Conservation (phyloP, 192 early-diverging fungal genomes). For the Pilaira anomala region DNA sequence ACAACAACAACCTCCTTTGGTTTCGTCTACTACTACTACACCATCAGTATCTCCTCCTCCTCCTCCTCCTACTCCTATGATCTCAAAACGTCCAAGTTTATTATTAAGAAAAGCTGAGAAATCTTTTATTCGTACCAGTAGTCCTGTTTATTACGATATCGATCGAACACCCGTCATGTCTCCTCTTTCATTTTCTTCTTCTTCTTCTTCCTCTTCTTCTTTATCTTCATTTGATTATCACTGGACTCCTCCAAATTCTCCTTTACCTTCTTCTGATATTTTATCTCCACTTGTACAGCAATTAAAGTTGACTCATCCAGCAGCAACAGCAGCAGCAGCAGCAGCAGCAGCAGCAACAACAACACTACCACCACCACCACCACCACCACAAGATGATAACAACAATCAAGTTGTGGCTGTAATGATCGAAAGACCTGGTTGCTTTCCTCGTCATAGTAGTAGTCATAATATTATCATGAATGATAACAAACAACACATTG, state of each 20-base stretch:
- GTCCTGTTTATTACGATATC: too few relatives aligned
- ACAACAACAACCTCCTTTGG: background rate
- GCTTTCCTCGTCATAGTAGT: background rate
- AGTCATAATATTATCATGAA: conserved; percentile 1
- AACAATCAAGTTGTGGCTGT: background rate
- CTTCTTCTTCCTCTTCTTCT: conserved; percentile 9
- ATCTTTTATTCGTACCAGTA: too few relatives aligned
- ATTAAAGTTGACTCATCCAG: background rate
- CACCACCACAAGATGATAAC: too few relatives aligned
- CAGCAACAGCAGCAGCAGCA: too few relatives aligned
- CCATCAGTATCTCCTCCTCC: too few relatives aligned
- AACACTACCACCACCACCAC: too few relatives aligned
- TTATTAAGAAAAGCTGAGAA: conserved; percentile 5
- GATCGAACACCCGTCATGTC: background rate
- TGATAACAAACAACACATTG: background rate
- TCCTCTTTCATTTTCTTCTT: conserved; percentile 2
- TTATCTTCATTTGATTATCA: conserved; percentile 13
- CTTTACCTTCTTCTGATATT: background rate
- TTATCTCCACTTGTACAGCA: background rate
- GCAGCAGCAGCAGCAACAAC: too few relatives aligned
- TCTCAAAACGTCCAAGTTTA: background rate
- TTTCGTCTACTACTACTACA: too few relatives aligned
- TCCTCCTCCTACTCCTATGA: background rate
- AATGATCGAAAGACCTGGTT: conserved; percentile 2
- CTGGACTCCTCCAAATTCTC: conserved; percentile 4